Evolutionary conservation across 495 filamentous ascomycete genomes (phyloP), one percentile per base, ranked within the genome.

Genomic region (Hypomontagnella monticulosa): DNA sequence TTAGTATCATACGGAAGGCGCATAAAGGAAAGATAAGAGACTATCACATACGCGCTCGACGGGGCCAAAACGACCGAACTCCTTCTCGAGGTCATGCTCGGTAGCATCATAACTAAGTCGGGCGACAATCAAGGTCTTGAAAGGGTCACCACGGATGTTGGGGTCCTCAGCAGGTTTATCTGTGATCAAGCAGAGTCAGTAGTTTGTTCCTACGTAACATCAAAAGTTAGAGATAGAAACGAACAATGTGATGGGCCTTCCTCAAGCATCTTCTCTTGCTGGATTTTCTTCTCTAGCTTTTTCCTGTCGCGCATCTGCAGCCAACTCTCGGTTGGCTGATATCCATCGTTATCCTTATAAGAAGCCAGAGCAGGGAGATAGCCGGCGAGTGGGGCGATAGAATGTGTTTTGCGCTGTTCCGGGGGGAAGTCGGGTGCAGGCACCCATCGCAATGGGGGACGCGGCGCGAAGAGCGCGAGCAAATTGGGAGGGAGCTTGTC

Each of bases 401-500:
- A 80, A 52, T 87, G 85, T 0, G 90, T 93, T 71, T 84, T 85
- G 66, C 90, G 88, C 66, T 93, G 86, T 74, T 96, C 92, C 33
- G 93, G 91, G 23, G 93, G 84, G 71, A 91, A 85, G 75, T 97
- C 94, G 69, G 79, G 81, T 5, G 93, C 92, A 43, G 91, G 89
- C 44, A 97, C 86, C 83, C 91, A 99, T 76, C 93, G 91, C 64
- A 99, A 82, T 50, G 94, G 88, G 47, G 96, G 95, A 30, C 95
- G 91, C 61, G 95, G 91, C 71, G 93, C 90, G 79, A 99, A 99
- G 57, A 99, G 92, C 67, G 90, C 90, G 70, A 97, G 85, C 32
- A 99, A 87, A 64, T 94, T 93, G 47, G 91, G 91, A 48, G 94
- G 94, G 6, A 99, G 89, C 77, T 94, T 93, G 82, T 97, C 93